A percentile compares a stretch with the other conserved stretches of the same genome.
Evolutionary conservation across 768 basidiomycete species (phyloP).

Genomic region (Leccinum rimulosum): DNA sequence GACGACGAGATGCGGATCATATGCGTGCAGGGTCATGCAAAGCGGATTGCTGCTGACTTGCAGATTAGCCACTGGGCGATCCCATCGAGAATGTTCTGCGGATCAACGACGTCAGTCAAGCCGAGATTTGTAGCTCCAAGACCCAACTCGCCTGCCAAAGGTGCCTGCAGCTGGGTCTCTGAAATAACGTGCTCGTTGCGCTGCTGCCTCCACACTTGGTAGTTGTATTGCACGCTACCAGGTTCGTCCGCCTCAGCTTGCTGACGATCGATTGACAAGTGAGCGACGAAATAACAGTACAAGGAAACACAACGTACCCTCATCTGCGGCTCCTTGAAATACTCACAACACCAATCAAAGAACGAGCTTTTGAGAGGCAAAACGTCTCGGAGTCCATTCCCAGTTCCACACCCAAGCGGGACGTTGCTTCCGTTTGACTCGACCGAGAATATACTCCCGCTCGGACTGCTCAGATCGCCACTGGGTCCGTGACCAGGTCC

Average conservation of each 20-base stretch:
- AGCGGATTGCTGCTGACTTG: slow-evolving; percentile 60
- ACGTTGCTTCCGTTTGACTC: slow-evolving; percentile 68
- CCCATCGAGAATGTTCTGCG: slow-evolving; percentile 67
- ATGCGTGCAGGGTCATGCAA: slow-evolving; percentile 88
- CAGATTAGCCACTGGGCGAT: slow-evolving; percentile 64
- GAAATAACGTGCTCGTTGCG: slow-evolving; percentile 79
- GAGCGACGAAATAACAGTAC: slow-evolving; percentile 3
- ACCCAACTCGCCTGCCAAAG: slow-evolving; percentile 64
- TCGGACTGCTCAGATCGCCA: slow-evolving; percentile 60
- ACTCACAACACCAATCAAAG: slow-evolving; percentile 96
- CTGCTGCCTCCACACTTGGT: slow-evolving; percentile 91
- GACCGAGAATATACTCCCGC: slow-evolving; percentile 73
- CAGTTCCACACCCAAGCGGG: slow-evolving; percentile 76
- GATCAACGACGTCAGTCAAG: slow-evolving; percentile 1
- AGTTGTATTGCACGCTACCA: slow-evolving; percentile 89
- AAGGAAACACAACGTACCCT: slow-evolving; percentile 54
- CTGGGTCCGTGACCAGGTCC: slow-evolving; percentile 37
- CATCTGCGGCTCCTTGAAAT: slow-evolving; percentile 99
- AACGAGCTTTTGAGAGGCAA: slow-evolving; percentile 88
- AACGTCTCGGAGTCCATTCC: slow-evolving; percentile 76
- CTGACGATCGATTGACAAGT: slow-evolving; percentile 39
- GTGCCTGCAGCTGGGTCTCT: slow-evolving; percentile 67
- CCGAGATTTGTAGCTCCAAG: slow-evolving; percentile 20
- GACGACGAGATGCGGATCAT: slow-evolving; percentile 83
- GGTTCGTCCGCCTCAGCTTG: slow-evolving; percentile 96